These are phyloP conservation scores for Tolypocladium paradoxum DNA, from an alignment of 2,329 filamentous ascomycete genomes.

Conservation along the genomic window DNA sequence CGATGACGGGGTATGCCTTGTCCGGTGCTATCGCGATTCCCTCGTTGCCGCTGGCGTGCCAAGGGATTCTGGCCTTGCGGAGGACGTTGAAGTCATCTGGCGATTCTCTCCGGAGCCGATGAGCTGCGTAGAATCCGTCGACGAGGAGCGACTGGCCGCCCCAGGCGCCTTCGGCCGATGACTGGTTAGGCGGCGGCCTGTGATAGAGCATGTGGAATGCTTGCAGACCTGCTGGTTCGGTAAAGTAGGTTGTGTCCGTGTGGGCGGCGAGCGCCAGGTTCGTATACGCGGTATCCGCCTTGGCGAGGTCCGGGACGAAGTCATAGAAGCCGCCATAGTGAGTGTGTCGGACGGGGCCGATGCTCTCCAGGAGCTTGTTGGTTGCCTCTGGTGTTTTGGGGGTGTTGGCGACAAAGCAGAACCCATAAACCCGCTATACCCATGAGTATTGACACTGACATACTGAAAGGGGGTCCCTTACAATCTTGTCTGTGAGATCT, in stretches of 20 bases:
- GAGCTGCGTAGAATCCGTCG: slow-evolving; percentile 71
- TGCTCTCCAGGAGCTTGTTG: slow-evolving; percentile 62
- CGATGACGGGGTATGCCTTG: slow-evolving; percentile 60
- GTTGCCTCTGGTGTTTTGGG: slow-evolving; percentile 61
- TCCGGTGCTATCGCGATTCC: slow-evolving; percentile 72
- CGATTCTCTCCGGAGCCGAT: slow-evolving; percentile 43
- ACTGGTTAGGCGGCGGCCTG: slow-evolving; percentile 29
- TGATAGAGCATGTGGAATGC: slow-evolving; percentile 84
- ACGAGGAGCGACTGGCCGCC: slow-evolving; percentile 77
- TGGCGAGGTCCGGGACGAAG: slow-evolving; percentile 79
- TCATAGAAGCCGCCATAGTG: slow-evolving; percentile 79
- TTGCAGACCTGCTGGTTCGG: slow-evolving; percentile 81
- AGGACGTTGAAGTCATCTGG: slow-evolving; percentile 48
- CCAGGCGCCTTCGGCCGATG: slow-evolving; percentile 20
- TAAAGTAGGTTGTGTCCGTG: slow-evolving; percentile 95
- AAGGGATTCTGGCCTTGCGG: slow-evolving; percentile 47
- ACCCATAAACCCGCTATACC: slow-evolving; percentile 54
- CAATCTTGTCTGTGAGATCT: slow-evolving; percentile 54
- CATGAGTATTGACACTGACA: slow-evolving; percentile 5
- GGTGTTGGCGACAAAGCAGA: slow-evolving; percentile 64
- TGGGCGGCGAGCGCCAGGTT: slow-evolving; percentile 73
- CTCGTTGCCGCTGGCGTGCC: slow-evolving; percentile 83
- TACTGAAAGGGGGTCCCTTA: slow-evolving; percentile 22
- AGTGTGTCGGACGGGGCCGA: slow-evolving; percentile 78
- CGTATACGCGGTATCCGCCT: slow-evolving; percentile 87